These are phyloP conservation scores for Collybia mongolica DNA, from an alignment of 768 basidiomycete genomes.

Conservation along the genomic window DNA sequence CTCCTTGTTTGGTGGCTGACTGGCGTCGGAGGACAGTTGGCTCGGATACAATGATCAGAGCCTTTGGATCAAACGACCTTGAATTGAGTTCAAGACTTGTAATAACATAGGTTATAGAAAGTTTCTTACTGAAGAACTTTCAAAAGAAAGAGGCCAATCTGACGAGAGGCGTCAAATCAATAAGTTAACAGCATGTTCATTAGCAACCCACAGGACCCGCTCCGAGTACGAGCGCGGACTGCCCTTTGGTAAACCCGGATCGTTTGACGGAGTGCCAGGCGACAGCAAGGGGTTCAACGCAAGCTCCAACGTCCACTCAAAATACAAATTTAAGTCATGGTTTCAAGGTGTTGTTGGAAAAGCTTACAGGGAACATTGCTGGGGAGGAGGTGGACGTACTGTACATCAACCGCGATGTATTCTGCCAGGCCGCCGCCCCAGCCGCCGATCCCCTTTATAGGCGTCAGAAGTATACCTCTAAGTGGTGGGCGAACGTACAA, in stretches of 20 bases:
- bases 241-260: constrained; percentile 33
- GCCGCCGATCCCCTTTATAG: constrained; percentile 32
- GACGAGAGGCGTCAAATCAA: not conserved
- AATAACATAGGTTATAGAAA: not conserved
- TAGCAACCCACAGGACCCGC: constrained; percentile 39
- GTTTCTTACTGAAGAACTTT: constrained; percentile 31
- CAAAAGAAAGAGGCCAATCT: constrained; percentile 38
- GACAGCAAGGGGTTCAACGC: constrained; percentile 46
- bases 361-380: constrained; percentile 32
- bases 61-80: constrained; percentile 25
- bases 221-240: constrained; percentile 40
- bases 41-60: constrained; percentile 37
- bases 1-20: constrained; percentile 34
- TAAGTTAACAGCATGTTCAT: not conserved
- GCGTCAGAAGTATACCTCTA: not conserved
- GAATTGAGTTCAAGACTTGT: not conserved
- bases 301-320: constrained; percentile 46
- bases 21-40: constrained; percentile 36
- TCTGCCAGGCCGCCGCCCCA: constrained; percentile 44
- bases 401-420: constrained; percentile 33
- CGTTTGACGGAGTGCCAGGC: constrained; percentile 44
- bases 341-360: too few relatives aligned
- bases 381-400: constrained; percentile 37
- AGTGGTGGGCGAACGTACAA: constrained; percentile 23
- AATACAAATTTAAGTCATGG: not conserved